phyloP scores from a whole-genome alignment of 257 asterid genomes.

The Anisodus tanguticus region DNA sequence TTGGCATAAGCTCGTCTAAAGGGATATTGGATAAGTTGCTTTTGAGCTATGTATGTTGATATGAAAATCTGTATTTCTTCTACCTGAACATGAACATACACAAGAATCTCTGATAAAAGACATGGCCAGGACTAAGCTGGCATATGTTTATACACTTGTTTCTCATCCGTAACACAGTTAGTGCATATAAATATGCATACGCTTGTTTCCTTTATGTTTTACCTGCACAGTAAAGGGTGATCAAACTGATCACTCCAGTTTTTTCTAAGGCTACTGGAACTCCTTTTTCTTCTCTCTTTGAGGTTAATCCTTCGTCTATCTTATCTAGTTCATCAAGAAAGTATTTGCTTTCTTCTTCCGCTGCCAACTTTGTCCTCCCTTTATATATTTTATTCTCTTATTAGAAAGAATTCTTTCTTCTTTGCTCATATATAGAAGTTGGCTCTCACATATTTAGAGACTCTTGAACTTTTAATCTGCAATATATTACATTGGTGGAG shows the following conservation, averaged over 20 bases:
- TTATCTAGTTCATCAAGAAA: too few relatives aligned
- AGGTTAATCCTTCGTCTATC: too few relatives aligned
- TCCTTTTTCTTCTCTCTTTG: too few relatives aligned
- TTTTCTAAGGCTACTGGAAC: too few relatives aligned
- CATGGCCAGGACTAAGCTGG: not conserved
- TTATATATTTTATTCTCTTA: not conserved
- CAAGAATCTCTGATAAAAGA: not conserved
- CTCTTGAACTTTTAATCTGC: not conserved
- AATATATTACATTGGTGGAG: not conserved
- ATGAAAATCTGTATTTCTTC: not conserved
- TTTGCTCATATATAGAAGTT: not conserved
- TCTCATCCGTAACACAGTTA: not conserved
- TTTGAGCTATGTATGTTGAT: slow-evolving; percentile 6
- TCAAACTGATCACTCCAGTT: too few relatives aligned
- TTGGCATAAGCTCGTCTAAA: not conserved
- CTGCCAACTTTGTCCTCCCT: not conserved
- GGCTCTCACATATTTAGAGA: not conserved
- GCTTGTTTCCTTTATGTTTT: not conserved
- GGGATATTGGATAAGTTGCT: slow-evolving; percentile 9
- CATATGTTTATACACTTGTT: not conserved
- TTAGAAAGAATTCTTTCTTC: not conserved
- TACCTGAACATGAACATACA: not conserved
- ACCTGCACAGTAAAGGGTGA: too few relatives aligned
- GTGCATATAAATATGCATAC: not conserved
- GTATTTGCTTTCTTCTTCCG: too few relatives aligned